These are phyloP conservation scores for Alternaria triticimaculans DNA, from an alignment of 2,329 filamentous ascomycete species.

Conservation along the genomic window DNA sequence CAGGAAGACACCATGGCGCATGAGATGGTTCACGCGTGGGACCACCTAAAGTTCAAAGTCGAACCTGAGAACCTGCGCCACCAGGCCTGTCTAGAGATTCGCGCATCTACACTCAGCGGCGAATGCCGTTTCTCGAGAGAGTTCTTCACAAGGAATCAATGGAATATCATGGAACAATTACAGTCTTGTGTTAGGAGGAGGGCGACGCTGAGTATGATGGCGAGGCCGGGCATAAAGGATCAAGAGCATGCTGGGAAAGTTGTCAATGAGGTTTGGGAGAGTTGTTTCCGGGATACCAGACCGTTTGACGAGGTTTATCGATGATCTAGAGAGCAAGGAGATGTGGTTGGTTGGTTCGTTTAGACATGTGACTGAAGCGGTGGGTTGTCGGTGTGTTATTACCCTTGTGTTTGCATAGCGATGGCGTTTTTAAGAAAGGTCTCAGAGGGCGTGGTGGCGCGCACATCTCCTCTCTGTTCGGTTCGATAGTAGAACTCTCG, in stretches of 20 bases:
- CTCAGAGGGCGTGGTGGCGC: neutral
- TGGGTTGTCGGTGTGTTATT: neutral
- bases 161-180: conserved; percentile 88
- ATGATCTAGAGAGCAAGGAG: conserved; percentile 44
- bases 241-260: conserved; percentile 85
- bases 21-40: conserved; percentile 98
- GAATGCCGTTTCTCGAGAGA: conserved; percentile 92
- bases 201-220: conserved; percentile 80
- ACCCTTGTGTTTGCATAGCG: conserved; percentile 16
- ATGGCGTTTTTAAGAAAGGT: conserved; percentile 12
- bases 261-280: conserved; percentile 98
- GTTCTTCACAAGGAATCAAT: conserved; percentile 83
- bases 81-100: conserved; percentile 95
- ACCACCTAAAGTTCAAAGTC: conserved; percentile 89
- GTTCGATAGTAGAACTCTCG: neutral
- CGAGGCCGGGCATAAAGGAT: conserved; percentile 80
- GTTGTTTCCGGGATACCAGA: conserved; percentile 90
- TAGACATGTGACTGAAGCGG: neutral
- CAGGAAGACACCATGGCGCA: conserved; percentile 94
- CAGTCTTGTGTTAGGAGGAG: conserved; percentile 87
- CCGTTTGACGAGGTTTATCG: conserved; percentile 98
- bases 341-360: neutral
- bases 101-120: conserved; percentile 88
- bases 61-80: conserved; percentile 84
- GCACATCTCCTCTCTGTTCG: neutral